Evolutionary conservation across 164 flowering plant genomes (phyloP).

Genomic region (Stephania yunnanensis): DNA sequence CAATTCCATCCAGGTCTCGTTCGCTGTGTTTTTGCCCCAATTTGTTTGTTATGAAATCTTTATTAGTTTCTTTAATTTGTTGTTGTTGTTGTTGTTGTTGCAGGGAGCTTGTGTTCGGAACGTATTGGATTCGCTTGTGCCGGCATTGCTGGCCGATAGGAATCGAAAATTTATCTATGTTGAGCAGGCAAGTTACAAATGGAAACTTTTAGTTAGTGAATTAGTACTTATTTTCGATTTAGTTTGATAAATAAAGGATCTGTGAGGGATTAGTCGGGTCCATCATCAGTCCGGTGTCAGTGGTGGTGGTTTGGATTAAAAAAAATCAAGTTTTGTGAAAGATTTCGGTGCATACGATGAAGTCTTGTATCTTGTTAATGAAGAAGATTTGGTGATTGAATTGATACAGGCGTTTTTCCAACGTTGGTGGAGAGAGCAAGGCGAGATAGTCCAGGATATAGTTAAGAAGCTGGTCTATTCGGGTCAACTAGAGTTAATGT

Average conservation of each 20-base stretch:
- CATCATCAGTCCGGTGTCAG: too few relatives aligned
- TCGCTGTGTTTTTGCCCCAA: not conserved
- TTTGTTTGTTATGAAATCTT: not conserved
- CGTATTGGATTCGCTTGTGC: conserved; percentile 72
- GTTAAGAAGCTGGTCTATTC: conserved; percentile 61
- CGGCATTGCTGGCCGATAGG: conserved; percentile 71
- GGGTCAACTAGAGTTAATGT: conserved; percentile 93
- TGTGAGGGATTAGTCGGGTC: too few relatives aligned
- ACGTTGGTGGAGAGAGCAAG: conserved; percentile 92
- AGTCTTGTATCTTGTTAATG: not conserved
- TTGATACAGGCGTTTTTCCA: conserved; percentile 79
- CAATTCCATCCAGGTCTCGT: conserved; percentile 48
- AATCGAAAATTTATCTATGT: conserved; percentile 77
- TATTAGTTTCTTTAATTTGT: too few relatives aligned
- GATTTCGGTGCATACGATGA: not conserved
- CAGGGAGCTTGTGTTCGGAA: conserved; percentile 74
- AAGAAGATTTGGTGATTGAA: conserved; percentile 1
- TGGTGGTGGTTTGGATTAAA: too few relatives aligned
- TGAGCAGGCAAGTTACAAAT: conserved; percentile 39
- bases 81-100: not conserved
- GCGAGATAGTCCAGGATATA: conserved; percentile 33
- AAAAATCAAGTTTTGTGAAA: not conserved
- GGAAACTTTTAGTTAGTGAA: not conserved
- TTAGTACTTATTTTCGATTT: not conserved
- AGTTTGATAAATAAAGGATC: too few relatives aligned